phyloP scores from a whole-genome alignment of 2,329 filamentous ascomycete genomes.

The Stagonosporopsis chrysanthemi region DNA sequence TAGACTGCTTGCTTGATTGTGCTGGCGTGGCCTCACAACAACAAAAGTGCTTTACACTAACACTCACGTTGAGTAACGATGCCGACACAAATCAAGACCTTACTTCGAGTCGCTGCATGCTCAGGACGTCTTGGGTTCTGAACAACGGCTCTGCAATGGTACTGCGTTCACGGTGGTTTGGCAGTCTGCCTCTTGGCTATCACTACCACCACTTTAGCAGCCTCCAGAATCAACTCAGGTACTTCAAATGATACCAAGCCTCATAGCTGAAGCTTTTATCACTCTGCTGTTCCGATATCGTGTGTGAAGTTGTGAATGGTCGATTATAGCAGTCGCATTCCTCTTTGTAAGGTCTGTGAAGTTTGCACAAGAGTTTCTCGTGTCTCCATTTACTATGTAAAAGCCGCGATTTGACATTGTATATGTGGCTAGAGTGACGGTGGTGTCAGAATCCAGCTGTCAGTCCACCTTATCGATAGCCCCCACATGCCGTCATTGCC shows the following conservation, averaged over 20 bases:
- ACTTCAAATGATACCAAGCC: not conserved
- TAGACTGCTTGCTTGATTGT: conserved; percentile 21
- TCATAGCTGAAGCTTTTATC: not conserved
- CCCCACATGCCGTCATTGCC: conserved; percentile 20
- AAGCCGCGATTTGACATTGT: not conserved
- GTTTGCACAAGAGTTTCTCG: not conserved
- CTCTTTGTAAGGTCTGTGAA: not conserved
- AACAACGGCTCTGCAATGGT: conserved; percentile 1
- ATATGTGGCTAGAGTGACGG: not conserved
- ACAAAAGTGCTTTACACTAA: conserved; percentile 1
- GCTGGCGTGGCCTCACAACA: not conserved
- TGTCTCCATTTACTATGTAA: not conserved
- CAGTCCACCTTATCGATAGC: conserved; percentile 18
- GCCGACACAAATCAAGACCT: not conserved
- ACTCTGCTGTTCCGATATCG: not conserved
- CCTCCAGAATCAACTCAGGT: conserved; percentile 15
- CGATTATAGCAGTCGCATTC: not conserved
- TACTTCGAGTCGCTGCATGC: not conserved
- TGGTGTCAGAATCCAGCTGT: not conserved
- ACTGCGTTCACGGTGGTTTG: conserved; percentile 26
- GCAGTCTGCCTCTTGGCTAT: conserved; percentile 7
- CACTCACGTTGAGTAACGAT: not conserved
- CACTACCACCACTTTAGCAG: conserved; percentile 20
- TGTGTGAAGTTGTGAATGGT: not conserved
- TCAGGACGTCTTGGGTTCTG: conserved; percentile 1